These are phyloP conservation scores for Gaertneriomyces sp. DNA, from an alignment of 192 early-diverging fungal genomes.

Conservation along the genomic window DNA sequence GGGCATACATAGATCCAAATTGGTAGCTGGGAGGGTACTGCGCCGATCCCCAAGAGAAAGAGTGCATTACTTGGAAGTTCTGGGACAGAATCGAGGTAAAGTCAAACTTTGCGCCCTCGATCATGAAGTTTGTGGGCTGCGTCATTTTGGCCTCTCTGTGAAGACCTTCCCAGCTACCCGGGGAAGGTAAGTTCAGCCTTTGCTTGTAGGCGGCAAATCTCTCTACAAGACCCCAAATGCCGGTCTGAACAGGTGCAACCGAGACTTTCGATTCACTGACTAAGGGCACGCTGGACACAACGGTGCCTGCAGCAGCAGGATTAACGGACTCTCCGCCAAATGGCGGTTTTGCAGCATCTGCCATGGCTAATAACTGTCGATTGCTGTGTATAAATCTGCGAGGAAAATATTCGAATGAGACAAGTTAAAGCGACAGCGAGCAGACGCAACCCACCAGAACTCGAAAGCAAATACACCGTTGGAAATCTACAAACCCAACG, in stretches of 20 bases:
- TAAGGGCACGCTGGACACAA: too few relatives aligned
- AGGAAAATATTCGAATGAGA: too few relatives aligned
- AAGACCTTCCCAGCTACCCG: constrained; percentile 77
- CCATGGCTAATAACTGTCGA: too few relatives aligned
- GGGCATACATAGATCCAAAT: constrained; percentile 84
- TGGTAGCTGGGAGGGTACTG: constrained; percentile 78
- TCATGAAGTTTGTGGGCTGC: constrained; percentile 80
- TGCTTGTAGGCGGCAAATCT: constrained; percentile 25
- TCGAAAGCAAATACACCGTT: too few relatives aligned
- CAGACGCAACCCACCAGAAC: too few relatives aligned
- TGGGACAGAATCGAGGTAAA: constrained; percentile 87
- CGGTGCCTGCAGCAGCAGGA: too few relatives aligned
- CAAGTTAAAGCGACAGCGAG: too few relatives aligned
- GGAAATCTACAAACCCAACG: too few relatives aligned
- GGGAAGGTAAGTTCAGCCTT: constrained; percentile 60
- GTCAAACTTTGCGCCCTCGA: constrained; percentile 94
- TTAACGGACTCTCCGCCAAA: too few relatives aligned
- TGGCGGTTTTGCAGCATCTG: too few relatives aligned
- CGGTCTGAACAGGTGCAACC: not conserved
- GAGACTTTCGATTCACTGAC: too few relatives aligned
- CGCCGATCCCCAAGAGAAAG: constrained; percentile 79
- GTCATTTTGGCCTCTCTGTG: constrained; percentile 77
- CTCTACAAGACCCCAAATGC: constrained; percentile 12
- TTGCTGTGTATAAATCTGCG: too few relatives aligned
- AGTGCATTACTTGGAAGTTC: constrained; percentile 94